Evolutionary conservation across 1,284 basidiomycete species (phyloP), one percentile per base, ranked within the genome.

Genomic region (Leccinum solheimii): DNA sequence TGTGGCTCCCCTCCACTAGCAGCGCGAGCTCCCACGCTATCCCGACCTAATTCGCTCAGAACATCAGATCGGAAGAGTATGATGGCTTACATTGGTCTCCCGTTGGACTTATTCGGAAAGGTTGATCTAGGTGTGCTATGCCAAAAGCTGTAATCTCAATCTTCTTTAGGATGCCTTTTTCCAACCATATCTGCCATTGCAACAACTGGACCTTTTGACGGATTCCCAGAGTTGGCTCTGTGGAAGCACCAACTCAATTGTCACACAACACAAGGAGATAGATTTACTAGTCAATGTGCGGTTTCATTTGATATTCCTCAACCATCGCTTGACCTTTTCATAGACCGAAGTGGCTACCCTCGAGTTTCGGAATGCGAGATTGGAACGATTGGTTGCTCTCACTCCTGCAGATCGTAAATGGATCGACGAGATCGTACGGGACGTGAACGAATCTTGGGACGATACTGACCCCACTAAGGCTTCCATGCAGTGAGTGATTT

Each of bases 321-420:
- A 19, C 19, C 14, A 40, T 38, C 38, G n/a, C 56, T 62, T 36
- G 40, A 53, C 21, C 38, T 14, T 55, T 48, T 26, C 57, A 30
- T 69, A 95, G 92, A 90, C 91, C 38, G 95, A 97, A 70, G 90
- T 87, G 3, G 91, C 89, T 10, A 80, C 82, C 0, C 86, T 98
- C 64, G 94, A 97, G 67, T 94, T 96, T 77, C 80, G 88, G 30
- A 90, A 98, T 73, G 86, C 90, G 0, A 86, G 83, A 70, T 72
- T 97, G 5, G 94, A 97, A 68, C 84, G 90, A 32, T 78, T 90
- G 27, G 86, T 91, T 30, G 85, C 85, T 5, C 79, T 99, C 62
- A 98, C 97, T 1, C 81, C 97, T 0, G 94, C 95, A 1, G 97
- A 99, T 76, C 82, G 97, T 61, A 97, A 95, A 74, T 99, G 97